Evolutionary conservation across 2,329 filamentous ascomycete species (phyloP), one percentile per base, ranked within the genome.

Genomic region (Verticillium alfalfae): DNA sequence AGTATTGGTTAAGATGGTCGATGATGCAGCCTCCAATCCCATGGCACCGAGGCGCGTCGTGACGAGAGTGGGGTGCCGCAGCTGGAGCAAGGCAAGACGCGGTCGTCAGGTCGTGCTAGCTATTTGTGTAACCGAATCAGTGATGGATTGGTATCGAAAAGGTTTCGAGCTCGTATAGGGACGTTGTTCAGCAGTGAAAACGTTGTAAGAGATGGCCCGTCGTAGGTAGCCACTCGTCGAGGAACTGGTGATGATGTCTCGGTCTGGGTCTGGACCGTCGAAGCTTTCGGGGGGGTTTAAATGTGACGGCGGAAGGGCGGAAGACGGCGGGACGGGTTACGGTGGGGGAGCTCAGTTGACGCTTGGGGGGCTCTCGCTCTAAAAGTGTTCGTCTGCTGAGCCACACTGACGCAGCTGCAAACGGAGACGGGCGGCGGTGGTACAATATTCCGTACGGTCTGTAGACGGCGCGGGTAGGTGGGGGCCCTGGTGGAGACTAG

Each of bases 21-120:
- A 58, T 57, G 58, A 57, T 61, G 58, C 39, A 45, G 60, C 60
- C 54, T 58, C 62, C 60, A 65, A 60, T 62, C 64, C 64, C 64
- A 65, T 65, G 63, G 64, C 64, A 63, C 52, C 62, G 58, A 62
- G 62, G 56, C 54, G 54, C 26, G 54, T 52, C 45, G 45, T 52
- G 45, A 52, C 45, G 45, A 52, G 45, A 16, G 45, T 22, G 41
- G 55, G 57, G 34, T 49, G 45, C 18, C 31, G 38, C 55, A 57
- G 55, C 13, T 45, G 31, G 18, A 26, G 57, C 12, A 34, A 54
- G 55, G 55, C 55, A 57, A 57, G 55, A 57, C 55, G 55, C 55
- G 55, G 45, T 52, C n/a, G 45, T 26, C 45, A 52, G 45, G 45
- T 52, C 45, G 45, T 52, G 45, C 45, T 18, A 52, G 45, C 45